These are phyloP conservation scores for Venturia effusa DNA, from an alignment of 2,329 filamentous ascomycete genomes.

Conservation along the genomic window DNA sequence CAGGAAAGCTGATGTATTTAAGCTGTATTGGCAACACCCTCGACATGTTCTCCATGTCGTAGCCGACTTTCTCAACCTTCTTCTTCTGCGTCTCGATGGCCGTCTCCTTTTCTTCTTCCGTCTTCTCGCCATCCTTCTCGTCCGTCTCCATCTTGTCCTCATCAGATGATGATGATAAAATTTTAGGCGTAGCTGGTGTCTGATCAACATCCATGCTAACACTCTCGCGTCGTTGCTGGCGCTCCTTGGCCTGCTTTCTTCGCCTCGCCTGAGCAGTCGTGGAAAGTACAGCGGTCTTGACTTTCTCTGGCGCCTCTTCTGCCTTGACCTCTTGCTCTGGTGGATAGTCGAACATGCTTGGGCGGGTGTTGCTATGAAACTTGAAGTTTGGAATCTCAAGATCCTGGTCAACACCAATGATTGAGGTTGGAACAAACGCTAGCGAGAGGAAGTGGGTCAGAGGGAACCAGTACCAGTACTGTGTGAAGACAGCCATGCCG, in stretches of 20 bases:
- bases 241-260: constrained; percentile 86
- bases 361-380: constrained; percentile 88
- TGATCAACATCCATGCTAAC: constrained; percentile 76
- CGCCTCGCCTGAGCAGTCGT: constrained; percentile 96
- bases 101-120: constrained; percentile 46
- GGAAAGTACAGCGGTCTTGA: constrained; percentile 90
- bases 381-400: constrained; percentile 90
- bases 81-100: constrained; percentile 69
- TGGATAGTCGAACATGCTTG: constrained; percentile 95
- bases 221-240: constrained; percentile 76
- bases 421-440: constrained; percentile 90
- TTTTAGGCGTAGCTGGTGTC: constrained; percentile 62
- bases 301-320: constrained; percentile 84
- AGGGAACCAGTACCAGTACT: constrained; percentile 99
- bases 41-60: constrained; percentile 94
- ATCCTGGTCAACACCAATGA: constrained; percentile 90
- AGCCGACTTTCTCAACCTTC: constrained; percentile 94
- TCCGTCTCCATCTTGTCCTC: constrained; percentile 78
- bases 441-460: constrained; percentile 95
- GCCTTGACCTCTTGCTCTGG: constrained; percentile 92
- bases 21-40: constrained; percentile 84
- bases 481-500: constrained; percentile 94
- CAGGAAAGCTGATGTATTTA: constrained; percentile 89
- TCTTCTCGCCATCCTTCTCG: constrained; percentile 25
- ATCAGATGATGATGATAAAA: constrained; percentile 41